These are phyloP conservation scores for Termitomyces bulborhizus DNA, from an alignment of 768 basidiomycete genomes.

Conservation along the genomic window DNA sequence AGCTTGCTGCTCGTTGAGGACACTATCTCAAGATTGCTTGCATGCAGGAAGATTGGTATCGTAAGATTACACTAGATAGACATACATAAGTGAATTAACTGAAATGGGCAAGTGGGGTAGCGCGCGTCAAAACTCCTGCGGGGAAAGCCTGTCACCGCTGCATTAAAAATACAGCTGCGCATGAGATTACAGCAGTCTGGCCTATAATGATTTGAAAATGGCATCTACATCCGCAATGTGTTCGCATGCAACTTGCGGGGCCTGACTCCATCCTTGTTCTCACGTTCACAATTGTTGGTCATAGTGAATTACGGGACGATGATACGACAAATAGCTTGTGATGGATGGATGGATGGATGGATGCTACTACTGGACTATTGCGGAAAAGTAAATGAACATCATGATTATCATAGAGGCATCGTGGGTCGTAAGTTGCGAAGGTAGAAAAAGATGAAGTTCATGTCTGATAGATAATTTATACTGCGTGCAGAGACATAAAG, in stretches of 20 bases:
- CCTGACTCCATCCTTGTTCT: no score
- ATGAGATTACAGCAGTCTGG: no score
- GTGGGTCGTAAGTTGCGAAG: neutral
- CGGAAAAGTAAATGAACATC: neutral
- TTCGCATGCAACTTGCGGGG: no score
- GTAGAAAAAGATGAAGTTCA: neutral
- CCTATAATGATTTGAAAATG: no score
- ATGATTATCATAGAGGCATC: neutral
- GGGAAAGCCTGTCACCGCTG: no score
- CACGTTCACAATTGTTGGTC: neutral
- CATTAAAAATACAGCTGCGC: no score
- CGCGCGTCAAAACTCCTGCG: no score
- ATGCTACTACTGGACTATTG: neutral
- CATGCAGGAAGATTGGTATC: neutral
- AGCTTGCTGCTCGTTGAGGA: neutral
- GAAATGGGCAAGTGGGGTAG: no score
- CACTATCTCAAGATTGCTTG: neutral
- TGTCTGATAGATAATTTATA: conserved; percentile 2
- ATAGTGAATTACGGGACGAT: neutral
- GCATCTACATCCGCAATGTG: no score
- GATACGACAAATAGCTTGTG: neutral
- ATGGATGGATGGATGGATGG: no score
- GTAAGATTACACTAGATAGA: no score
- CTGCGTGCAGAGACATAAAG: neutral
- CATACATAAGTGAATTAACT: no score